Base-by-base conservation (phyloP, 495 filamentous ascomycete genomes). In the Penicillium odoratum region DNA sequence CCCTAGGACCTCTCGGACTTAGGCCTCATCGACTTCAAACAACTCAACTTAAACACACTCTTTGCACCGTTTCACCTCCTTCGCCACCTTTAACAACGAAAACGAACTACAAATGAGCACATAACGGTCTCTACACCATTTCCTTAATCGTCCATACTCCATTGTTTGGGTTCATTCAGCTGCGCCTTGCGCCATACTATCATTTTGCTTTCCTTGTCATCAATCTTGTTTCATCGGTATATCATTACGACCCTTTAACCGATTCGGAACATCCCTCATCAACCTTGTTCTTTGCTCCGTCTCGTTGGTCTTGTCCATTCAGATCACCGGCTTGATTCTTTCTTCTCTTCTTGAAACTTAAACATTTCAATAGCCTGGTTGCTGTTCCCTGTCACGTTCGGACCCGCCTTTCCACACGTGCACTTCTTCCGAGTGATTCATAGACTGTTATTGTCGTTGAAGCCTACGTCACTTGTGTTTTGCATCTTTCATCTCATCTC, bases 181-280 rank as follows among this genome's bases (percentile, higher is more conserved):
- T 74, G 75, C 75, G 68, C 64, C 60, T 15, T 60, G 77, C 77
- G 72, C 78, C 71, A 59, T 48, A 65, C 67, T 69, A 56, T 64
- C 71, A 67, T 63, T 69, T 68, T 80, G 53, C 59, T 81, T 83
- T 85, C 79, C 85, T 69, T 75, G 78, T 79, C 76, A 81, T 81
- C 79, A 55, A 48, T 29, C 28, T 30, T 15, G 77, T 77, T 75
- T 26, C 25, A 73, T 74, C 62, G 65, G 65, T 76, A 73, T 62
- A 69, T 68, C 72, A 70, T 76, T 79, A 90, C 88, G 87, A 89
- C 78, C 78, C 75, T 82, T 79, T 82, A 86, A 72, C 74, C 72
- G 78, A 84, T 78, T 34, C 40, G 11, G 46, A 40, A 31, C 55
- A 28, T 33, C 18, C 10, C 44, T 42, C 16, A 26, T 58, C 52